These are phyloP conservation scores for Diplodia sapinea DNA, from an alignment of 2,329 filamentous ascomycete species.

Conservation along the genomic window DNA sequence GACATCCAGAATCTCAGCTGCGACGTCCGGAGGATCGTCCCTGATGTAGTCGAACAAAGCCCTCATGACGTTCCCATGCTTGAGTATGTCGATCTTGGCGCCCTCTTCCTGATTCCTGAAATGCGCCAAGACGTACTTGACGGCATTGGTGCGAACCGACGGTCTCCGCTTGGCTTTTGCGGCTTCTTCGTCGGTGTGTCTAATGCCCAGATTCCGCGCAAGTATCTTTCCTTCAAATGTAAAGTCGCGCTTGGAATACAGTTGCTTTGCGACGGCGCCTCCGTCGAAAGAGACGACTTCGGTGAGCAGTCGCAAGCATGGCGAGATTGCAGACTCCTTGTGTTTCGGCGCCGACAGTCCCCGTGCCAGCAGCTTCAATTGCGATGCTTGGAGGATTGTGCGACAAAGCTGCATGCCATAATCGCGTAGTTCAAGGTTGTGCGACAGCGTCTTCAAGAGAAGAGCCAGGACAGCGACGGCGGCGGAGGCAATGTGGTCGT, in stretches of 20 bases:
- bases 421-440: constrained; percentile 73
- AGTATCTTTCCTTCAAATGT: constrained; percentile 75
- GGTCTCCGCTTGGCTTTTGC: constrained; percentile 72
- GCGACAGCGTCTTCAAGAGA: constrained; percentile 78
- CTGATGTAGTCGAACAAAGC: constrained; percentile 77
- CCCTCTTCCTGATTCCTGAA: constrained; percentile 78
- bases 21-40: constrained; percentile 76
- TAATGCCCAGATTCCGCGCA: constrained; percentile 79
- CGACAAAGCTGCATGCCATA: constrained; percentile 80
- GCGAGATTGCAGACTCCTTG: constrained; percentile 88
- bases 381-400: constrained; percentile 78
- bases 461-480: constrained; percentile 81
- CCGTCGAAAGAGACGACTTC: constrained; percentile 88
- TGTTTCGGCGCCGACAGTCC: constrained; percentile 79
- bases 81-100: constrained; percentile 81
- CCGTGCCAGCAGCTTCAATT: constrained; percentile 79
- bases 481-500: constrained; percentile 80
- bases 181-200: constrained; percentile 58
- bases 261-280: constrained; percentile 74
- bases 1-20: constrained; percentile 74
- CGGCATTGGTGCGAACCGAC: constrained; percentile 80
- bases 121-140: constrained; percentile 79
- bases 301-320: constrained; percentile 81
- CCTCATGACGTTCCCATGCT: constrained; percentile 71
- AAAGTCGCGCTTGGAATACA: constrained; percentile 78